phyloP scores from a whole-genome alignment of 495 filamentous ascomycete genomes.

The Penicillium soppii region DNA sequence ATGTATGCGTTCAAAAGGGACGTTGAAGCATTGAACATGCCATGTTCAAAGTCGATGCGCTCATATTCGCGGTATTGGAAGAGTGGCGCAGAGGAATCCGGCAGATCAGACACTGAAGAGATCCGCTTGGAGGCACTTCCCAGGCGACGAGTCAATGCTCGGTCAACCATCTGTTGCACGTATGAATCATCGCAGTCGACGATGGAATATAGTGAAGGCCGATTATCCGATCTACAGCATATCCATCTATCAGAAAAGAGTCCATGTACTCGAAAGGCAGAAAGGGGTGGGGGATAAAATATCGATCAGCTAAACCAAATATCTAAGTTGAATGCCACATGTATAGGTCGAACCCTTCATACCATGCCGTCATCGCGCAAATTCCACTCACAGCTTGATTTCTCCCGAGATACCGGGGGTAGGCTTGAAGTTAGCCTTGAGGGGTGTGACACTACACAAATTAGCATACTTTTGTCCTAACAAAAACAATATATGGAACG shows the following conservation, averaged over 20 bases:
- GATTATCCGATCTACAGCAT: conserved; percentile 41
- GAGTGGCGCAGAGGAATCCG: conserved; percentile 45
- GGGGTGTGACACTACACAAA: conserved; percentile 71
- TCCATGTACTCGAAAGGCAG: conserved; percentile 1
- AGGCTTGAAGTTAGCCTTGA: conserved; percentile 92
- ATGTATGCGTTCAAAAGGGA: conserved; percentile 79
- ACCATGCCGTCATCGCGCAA: conserved; percentile 24
- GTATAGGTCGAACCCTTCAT: conserved; percentile 23
- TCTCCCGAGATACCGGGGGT: conserved; percentile 66
- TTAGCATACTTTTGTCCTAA: conserved; percentile 11
- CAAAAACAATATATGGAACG: conserved; percentile 20
- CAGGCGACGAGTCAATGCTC: conserved; percentile 65
- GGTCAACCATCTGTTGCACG: conserved; percentile 76
- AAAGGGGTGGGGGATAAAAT: conserved; percentile 21
- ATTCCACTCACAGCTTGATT: conserved; percentile 82
- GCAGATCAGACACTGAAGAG: conserved; percentile 42
- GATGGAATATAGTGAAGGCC: conserved; percentile 62
- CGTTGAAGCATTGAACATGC: conserved; percentile 56
- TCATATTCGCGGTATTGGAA: conserved; percentile 91
- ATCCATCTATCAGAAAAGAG: conserved; percentile 37
- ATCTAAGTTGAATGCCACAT: conserved; percentile 28
- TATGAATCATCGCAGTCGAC: conserved; percentile 84
- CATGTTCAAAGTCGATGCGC: conserved; percentile 74
- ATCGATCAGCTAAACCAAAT: conserved; percentile 33
- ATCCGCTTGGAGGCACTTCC: conserved; percentile 47